Evolutionary conservation across 768 basidiomycete species (phyloP).

Genomic region (Scleroderma bovista): DNA sequence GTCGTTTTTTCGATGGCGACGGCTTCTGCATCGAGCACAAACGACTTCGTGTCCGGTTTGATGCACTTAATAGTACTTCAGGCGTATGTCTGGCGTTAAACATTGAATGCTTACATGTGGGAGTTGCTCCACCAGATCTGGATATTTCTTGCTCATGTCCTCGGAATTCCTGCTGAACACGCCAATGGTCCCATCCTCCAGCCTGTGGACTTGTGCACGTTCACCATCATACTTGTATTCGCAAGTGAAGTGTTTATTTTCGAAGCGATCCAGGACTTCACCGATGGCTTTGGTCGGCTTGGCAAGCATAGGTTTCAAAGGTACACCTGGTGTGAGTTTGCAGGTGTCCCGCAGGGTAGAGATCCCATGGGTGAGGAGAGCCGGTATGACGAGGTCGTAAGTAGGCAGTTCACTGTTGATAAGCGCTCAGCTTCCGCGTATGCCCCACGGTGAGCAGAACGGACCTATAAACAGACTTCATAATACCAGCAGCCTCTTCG

Average conservation of each 20-base stretch:
- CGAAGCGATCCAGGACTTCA: constrained; percentile 95
- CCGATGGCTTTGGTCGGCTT: constrained; percentile 99
- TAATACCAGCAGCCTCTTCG: constrained; percentile 67
- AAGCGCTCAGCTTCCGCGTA: background rate
- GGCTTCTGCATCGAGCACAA: constrained; percentile 94
- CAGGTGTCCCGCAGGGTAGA: constrained; percentile 64
- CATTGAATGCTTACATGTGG: constrained; percentile 54
- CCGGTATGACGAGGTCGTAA: constrained; percentile 90
- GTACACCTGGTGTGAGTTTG: constrained; percentile 92
- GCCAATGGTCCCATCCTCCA: constrained; percentile 76
- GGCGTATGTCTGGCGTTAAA: background rate
- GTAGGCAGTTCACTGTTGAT: constrained; percentile 79
- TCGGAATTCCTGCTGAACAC: constrained; percentile 98
- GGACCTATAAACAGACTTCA: constrained; percentile 93
- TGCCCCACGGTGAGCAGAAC: constrained; percentile 10
- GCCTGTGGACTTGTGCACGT: constrained; percentile 89
- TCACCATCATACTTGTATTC: constrained; percentile 99
- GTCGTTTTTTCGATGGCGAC: constrained; percentile 89
- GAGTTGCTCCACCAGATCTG: constrained; percentile 92
- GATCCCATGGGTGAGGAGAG: constrained; percentile 75
- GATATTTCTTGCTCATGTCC: constrained; percentile 99
- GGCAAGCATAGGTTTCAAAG: constrained; percentile 97
- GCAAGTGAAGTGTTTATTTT: constrained; percentile 92
- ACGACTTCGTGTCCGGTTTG: constrained; percentile 76
- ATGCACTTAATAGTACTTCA: constrained; percentile 56